These are phyloP conservation scores for Botrytis byssoidea DNA, from an alignment of 2,329 filamentous ascomycete species.

Conservation along the genomic window DNA sequence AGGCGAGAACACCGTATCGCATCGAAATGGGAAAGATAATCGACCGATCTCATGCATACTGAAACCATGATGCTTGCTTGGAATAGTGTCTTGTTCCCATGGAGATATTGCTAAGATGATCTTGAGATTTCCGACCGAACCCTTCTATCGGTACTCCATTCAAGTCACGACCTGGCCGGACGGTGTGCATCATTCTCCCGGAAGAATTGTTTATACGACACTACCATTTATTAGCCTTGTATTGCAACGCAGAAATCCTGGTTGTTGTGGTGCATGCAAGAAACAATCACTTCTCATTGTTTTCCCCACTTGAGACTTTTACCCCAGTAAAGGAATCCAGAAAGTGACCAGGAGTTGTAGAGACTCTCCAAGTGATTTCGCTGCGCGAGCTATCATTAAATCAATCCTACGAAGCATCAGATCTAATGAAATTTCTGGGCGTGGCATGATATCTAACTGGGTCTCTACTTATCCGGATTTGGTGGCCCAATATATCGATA, in stretches of 20 bases:
- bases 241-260: slow-evolving; percentile 16
- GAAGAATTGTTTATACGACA: slow-evolving; percentile 1
- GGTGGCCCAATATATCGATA: slow-evolving; percentile 18
- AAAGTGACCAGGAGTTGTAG: slow-evolving; percentile 5
- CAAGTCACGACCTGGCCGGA: slow-evolving; percentile 13
- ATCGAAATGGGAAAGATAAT: slow-evolving; percentile 12
- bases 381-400: slow-evolving; percentile 6
- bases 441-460: neutral
- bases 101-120: slow-evolving; percentile 19
- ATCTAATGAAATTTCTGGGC: neutral
- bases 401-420: slow-evolving; percentile 18
- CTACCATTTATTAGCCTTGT: slow-evolving; percentile 14
- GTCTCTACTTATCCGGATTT: slow-evolving; percentile 12
- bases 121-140: slow-evolving; percentile 22
- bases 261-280: slow-evolving; percentile 10
- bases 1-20: neutral
- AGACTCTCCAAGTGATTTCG: neutral
- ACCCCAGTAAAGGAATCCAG: slow-evolving; percentile 6
- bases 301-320: slow-evolving; percentile 1
- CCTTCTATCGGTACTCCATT: slow-evolving; percentile 21
- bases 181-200: slow-evolving; percentile 6
- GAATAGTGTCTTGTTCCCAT: neutral
- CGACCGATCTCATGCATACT: slow-evolving; percentile 18
- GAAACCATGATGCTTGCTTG: slow-evolving; percentile 17
- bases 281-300: slow-evolving; percentile 4